Base-by-base conservation (phyloP, 108 stramenopile genomes). In the Skeletonema tropicum region DNA sequence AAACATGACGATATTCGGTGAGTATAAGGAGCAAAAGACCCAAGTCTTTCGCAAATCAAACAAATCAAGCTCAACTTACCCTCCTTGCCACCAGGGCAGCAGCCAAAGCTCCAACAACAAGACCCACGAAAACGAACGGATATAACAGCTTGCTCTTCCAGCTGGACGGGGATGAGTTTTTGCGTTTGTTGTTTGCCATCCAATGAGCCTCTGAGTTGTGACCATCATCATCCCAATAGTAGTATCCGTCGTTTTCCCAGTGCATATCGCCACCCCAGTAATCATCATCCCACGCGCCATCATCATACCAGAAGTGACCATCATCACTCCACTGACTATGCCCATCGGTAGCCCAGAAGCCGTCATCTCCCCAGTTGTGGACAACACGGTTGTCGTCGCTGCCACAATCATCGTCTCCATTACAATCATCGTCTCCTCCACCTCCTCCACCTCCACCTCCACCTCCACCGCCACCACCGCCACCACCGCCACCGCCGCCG, bases 51-150 rank as follows among this genome's bases (percentile, higher is more conserved):
- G 8, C n/a, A 29, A 45, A 45, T n/a, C 15, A 45, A 45, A n/a
- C 38, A 12, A 45, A 45, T 45, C 15, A 45, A 45, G 15, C 42
- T n/a, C 42, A 13, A 68, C 68, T 68, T 21, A 68, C 68, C 21
- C 61, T 61, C 25, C 31, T 49, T 23, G 62, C 61, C 42, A 72
- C 41, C 9, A 72, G 36, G 14, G 42, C 39, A n/a, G 41, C 71
- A 6, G 15, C 71, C 14, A 49, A 12, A n/a, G 33, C 45, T 61
- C 48, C 71, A 12, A 61, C 61, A 41, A 62, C 71, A 35, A 72
- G 25, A 8, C 59, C 61, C 3, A 15, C 61, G 11, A 63, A 23
- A 19, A 72, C n/a, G 13, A 72, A 21, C 12, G 71, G 71, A 39
- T 42, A 72, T 1, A 63, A 6, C 3, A 39, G 38, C 30, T 23